Base-by-base conservation (phyloP, 2,329 filamentous ascomycete species). In the Exophiala xenobiotica region DNA sequence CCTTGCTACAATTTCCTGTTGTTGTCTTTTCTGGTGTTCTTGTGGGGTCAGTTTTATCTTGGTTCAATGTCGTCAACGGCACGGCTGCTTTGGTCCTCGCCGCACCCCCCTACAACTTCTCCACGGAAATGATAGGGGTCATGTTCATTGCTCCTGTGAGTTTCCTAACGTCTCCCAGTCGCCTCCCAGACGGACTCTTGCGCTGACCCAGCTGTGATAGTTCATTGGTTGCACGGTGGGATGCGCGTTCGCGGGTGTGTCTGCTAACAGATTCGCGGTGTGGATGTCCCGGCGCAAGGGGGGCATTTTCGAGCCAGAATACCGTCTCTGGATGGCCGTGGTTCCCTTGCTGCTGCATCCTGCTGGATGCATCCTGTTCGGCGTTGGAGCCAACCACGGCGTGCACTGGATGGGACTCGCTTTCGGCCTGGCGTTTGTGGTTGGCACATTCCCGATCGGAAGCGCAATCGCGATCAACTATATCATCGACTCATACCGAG, bases 361-460 rank as follows among this genome's bases (percentile, higher is more conserved):
- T 1, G 63, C 61, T 0, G 64, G 66, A 0, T 59, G 70, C 0
- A 56, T 72, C 1, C 64, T 72, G 4, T 72, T 68, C 66, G 70
- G 72, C 12, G 69, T 74, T 0, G 70, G 69, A 3, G 71, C 72
- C 3, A 69, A 70, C 0, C 70, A 73, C 42, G 64, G 68, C 14
- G 53, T 74, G 0, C 71, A 69, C 53, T 72, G 72, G 65, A 68
- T 75, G 37, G 68, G 71, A 1, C 62, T 74, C 4, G 63, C 73
- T 16, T 67, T 73, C 19, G 71, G 69, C 2, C 73, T 75, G 70
- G 68, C 66, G 48, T 61, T 71, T 26, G 64, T 74, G 22, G 70
- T 71, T 2, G 68, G 71, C 51, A 67, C 68, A 11, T 68, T 67
- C 47, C 66, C 68, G 1, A 64, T 62, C 16, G 70, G 69, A 1